phyloP scores from a whole-genome alignment of 2,329 filamentous ascomycete genomes.

The Paecilomyces sp. region DNA sequence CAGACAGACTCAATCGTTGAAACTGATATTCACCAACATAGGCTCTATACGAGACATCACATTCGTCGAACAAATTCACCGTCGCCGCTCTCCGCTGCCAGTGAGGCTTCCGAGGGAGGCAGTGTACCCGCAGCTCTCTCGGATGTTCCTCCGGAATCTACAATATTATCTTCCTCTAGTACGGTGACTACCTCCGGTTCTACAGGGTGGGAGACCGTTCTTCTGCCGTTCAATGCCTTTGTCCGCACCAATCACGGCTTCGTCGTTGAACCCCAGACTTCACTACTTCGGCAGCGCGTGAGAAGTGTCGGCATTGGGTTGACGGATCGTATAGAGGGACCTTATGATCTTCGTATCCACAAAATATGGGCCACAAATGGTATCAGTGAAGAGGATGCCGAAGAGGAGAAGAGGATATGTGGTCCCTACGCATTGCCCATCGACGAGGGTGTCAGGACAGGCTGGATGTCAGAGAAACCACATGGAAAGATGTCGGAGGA shows the following conservation, averaged over 20 bases:
- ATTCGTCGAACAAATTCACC: slow-evolving; percentile 16
- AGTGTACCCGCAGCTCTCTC: slow-evolving; percentile 29
- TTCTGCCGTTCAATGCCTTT: slow-evolving; percentile 86
- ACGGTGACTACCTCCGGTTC: slow-evolving; percentile 52
- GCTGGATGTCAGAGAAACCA: slow-evolving; percentile 28
- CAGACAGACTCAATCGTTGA: slow-evolving; percentile 91
- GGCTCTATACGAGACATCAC: slow-evolving; percentile 55
- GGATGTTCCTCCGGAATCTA: slow-evolving; percentile 28
- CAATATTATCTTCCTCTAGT: slow-evolving; percentile 23
- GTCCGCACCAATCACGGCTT: slow-evolving; percentile 90
- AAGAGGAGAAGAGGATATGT: slow-evolving; percentile 35
- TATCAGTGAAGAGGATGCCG: slow-evolving; percentile 31
- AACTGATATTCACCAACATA: slow-evolving; percentile 93
- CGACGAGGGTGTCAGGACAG: slow-evolving; percentile 25
- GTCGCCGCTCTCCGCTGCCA: slow-evolving; percentile 8
- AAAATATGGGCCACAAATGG: slow-evolving; percentile 87
- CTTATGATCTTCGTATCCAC: slow-evolving; percentile 80
- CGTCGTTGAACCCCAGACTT: slow-evolving; percentile 86
- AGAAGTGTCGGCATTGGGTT: slow-evolving; percentile 78
- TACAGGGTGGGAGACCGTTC: slow-evolving; percentile 90
- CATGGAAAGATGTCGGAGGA: not conserved
- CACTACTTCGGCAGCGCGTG: slow-evolving; percentile 80
- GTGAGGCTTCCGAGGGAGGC: slow-evolving; percentile 11
- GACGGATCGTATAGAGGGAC: slow-evolving; percentile 81
- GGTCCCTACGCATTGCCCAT: slow-evolving; percentile 30